Evolutionary conservation across 2,329 filamentous ascomycete genomes (phyloP).

Genomic region (Furcasterigmium sp.): DNA sequence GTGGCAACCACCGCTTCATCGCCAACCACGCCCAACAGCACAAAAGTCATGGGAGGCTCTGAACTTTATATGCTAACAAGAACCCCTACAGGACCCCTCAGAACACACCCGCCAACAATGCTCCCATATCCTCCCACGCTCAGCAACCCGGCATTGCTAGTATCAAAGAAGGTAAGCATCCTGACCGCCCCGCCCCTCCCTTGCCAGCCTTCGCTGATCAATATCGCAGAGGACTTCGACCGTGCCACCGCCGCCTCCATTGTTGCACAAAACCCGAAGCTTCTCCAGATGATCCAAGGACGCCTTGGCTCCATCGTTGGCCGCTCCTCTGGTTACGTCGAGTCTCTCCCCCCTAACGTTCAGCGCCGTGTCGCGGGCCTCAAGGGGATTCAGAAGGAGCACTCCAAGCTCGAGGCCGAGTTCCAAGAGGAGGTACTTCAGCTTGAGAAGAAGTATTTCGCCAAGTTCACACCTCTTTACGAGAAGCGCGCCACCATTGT

Average conservation of each 20-base stretch:
- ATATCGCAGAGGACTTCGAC: constrained; percentile 75
- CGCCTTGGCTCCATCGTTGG: constrained; percentile 91
- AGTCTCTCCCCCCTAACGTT: constrained; percentile 84
- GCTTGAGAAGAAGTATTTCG: constrained; percentile 99
- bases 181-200: background rate
- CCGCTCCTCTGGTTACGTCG: constrained; percentile 94
- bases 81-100: constrained; percentile 74
- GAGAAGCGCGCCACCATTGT: constrained; percentile 90
- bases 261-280: constrained; percentile 90
- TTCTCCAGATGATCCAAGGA: constrained; percentile 96
- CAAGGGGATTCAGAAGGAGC: constrained; percentile 97
- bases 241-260: constrained; percentile 82
- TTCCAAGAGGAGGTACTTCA: constrained; percentile 98
- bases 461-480: constrained; percentile 97
- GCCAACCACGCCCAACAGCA: constrained; percentile 28
- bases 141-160: constrained; percentile 90
- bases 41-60: constrained; percentile 19
- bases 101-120: constrained; percentile 93
- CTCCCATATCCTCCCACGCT: constrained; percentile 94
- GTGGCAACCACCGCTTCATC: background rate
- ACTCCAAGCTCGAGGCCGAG: constrained; percentile 95
- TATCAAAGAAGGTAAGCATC: constrained; percentile 85
- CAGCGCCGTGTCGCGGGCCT: constrained; percentile 91
- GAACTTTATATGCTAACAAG: background rate
- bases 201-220: background rate